Conservation (phyloP, 495 filamentous ascomycete genomes). For the Thozetella sp. region DNA sequence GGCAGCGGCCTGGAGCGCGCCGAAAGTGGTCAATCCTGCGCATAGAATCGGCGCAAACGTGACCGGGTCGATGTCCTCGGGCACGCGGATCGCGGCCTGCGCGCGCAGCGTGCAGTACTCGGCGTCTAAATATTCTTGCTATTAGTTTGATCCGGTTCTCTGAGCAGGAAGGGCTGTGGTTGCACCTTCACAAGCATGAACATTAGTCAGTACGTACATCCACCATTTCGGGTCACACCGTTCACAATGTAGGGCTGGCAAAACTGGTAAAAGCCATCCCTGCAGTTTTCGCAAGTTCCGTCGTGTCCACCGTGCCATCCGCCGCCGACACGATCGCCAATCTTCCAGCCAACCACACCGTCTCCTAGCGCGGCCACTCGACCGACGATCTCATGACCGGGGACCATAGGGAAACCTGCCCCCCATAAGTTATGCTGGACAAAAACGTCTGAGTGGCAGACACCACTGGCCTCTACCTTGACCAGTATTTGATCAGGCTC, state of each 20-base stretch:
- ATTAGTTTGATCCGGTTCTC: not conserved
- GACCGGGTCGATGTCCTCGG: conserved; percentile 55
- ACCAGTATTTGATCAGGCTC: conserved; percentile 42
- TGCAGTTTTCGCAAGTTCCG: conserved; percentile 47
- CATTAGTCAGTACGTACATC: conserved; percentile 25
- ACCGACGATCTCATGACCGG: conserved; percentile 58
- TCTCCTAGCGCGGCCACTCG: conserved; percentile 46
- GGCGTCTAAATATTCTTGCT: conserved; percentile 33
- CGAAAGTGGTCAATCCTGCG: conserved; percentile 75
- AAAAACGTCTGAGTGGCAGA: conserved; percentile 47
- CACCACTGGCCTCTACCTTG: conserved; percentile 53
- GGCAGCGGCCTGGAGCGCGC: conserved; percentile 64
- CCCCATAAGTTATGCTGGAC: conserved; percentile 35
- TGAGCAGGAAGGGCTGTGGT: too few relatives aligned
- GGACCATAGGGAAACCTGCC: conserved; percentile 47
- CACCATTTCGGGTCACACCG: conserved; percentile 53
- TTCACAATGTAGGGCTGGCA: conserved; percentile 53
- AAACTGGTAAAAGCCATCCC: conserved; percentile 54
- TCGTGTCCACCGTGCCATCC: conserved; percentile 56
- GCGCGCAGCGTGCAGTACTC: conserved; percentile 63
- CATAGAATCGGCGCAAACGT: conserved; percentile 69
- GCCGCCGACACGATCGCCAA: conserved; percentile 53
- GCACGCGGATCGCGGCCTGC: conserved; percentile 68
- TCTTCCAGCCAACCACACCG: conserved; percentile 39
- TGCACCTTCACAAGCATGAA: too few relatives aligned